Conservation (phyloP, 257 asterid genomes). For the Przewalskia tangutica region DNA sequence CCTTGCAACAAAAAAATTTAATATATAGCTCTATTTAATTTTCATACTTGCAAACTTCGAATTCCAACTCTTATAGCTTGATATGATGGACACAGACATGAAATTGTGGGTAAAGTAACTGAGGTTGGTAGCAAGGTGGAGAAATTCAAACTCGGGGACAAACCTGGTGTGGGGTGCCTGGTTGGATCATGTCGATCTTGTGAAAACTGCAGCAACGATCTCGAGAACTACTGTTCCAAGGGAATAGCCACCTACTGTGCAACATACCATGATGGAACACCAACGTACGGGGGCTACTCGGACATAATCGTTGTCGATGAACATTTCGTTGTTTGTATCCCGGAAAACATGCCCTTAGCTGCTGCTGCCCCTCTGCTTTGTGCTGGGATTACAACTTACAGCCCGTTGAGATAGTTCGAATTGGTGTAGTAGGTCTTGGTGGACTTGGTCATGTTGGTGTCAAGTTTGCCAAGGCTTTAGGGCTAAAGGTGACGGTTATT, state of each 20-base stretch:
- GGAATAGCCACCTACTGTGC: neutral
- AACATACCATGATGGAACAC: neutral
- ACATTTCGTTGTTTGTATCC: neutral
- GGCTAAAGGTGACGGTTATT: constrained; percentile 4
- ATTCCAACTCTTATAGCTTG: neutral
- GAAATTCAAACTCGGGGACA: constrained; percentile 26
- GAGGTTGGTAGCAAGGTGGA: constrained; percentile 35
- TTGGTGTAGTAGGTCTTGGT: constrained; percentile 16
- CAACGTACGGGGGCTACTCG: constrained; percentile 9
- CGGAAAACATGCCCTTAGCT: neutral
- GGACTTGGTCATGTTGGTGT: constrained; percentile 16
- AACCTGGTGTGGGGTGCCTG: constrained; percentile 30
- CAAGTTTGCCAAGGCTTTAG: constrained; percentile 16
- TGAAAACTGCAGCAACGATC: constrained; percentile 16
- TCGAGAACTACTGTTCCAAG: constrained; percentile 15
- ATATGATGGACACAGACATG: constrained; percentile 24
- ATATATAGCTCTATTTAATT: too few species aligned
- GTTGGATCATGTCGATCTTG: constrained; percentile 33
- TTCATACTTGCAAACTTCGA: neutral
- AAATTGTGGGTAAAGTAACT: constrained; percentile 27
- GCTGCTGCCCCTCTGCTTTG: constrained; percentile 5
- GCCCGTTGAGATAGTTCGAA: neutral
- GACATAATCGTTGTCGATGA: constrained; percentile 10
- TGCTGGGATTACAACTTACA: constrained; percentile 9
- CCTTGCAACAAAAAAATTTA: too few species aligned